Evolutionary conservation across 2,329 filamentous ascomycete genomes (phyloP), one percentile per base, ranked within the genome.

Genomic region (Sporothrix euskadiensis): DNA sequence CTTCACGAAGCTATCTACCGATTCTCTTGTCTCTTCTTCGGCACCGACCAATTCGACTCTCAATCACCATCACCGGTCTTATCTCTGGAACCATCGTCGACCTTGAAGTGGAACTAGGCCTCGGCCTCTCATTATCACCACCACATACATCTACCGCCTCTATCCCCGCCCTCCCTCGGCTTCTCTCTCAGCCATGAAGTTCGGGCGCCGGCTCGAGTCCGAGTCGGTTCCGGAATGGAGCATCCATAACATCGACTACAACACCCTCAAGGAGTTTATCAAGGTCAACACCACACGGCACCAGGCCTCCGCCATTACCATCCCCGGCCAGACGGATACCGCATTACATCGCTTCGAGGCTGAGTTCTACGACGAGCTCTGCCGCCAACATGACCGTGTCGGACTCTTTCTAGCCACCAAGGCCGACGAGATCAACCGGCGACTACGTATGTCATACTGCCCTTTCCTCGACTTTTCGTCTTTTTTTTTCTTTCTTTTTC

Each of bases 201-300:
- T 91, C 87, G 91, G 91, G 76, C 86, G 92, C 76, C 91, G 89
- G 75, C 86, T 96, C 75, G 89, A 91, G 80, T 87, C 89, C 82
- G 88, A 92, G 81, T 94, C 92, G 65, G 92, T 94, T 79, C 92
- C 92, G 76, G 89, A 92, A 88, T 96, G 92, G 92, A 92, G 88
- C 78, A 86, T 93, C 76, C 91, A 94, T 81, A 96, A 97, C 82
- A 89, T 97, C 82, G 93, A 96, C 81, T 97, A 97, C 85, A 93
- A 95, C 81, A 92, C 92, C 68, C 87, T 97, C 76, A 97, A 97
- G 82, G 88, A 92, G 80, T 87, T 93, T 78, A 95, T 97, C 84
- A 96, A 95, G 81, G 88, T 88, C 74, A 88, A 94, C 79, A 97
- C 93, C 1, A 91, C 90, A 14, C 88, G 87, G 61, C 89, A 91